Evolutionary conservation across 345 rosid species (phyloP).

Genomic region (Microcos paniculata): DNA sequence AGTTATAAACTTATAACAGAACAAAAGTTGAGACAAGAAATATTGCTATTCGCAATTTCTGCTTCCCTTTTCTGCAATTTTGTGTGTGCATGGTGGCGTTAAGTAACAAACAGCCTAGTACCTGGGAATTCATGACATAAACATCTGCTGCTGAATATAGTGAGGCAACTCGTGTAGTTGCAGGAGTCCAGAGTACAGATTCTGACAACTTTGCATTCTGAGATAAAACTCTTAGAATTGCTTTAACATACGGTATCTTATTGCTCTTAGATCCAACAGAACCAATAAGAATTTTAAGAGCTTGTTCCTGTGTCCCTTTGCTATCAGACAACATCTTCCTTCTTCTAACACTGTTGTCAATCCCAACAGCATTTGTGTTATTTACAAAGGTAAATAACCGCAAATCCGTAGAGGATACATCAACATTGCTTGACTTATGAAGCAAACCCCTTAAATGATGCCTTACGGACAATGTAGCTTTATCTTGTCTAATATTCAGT

Average conservation of each 20-base stretch:
- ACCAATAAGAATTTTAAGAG: conserved; percentile 82
- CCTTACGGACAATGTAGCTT: conserved; percentile 37
- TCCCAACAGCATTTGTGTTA: conserved; percentile 13
- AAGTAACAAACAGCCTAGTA: conserved; percentile 27
- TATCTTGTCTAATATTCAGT: conserved; percentile 26
- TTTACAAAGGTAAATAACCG: conserved; percentile 7
- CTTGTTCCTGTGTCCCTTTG: conserved; percentile 37
- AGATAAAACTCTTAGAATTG: conserved; percentile 58
- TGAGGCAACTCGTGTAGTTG: conserved; percentile 85
- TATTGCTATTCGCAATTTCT: too few species aligned
- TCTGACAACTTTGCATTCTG: conserved; percentile 60
- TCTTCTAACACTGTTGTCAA: conserved; percentile 23
- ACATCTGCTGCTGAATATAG: conserved; percentile 95
- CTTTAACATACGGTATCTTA: conserved; percentile 77
- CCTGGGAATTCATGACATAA: conserved; percentile 93
- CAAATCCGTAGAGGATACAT: conserved; percentile 21
- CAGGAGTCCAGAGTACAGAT: conserved; percentile 76
- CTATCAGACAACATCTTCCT: conserved; percentile 28
- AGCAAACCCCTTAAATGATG: conserved; percentile 71
- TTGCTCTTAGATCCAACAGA: conserved; percentile 99
- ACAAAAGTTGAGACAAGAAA: too few species aligned
- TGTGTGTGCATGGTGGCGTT: too few species aligned
- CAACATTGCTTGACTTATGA: conserved; percentile 29
- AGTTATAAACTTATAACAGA: background rate
- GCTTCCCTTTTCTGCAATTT: too few species aligned